phyloP scores from a whole-genome alignment of 352 stramenopile species.

The Aphanomyces euteiches region DNA sequence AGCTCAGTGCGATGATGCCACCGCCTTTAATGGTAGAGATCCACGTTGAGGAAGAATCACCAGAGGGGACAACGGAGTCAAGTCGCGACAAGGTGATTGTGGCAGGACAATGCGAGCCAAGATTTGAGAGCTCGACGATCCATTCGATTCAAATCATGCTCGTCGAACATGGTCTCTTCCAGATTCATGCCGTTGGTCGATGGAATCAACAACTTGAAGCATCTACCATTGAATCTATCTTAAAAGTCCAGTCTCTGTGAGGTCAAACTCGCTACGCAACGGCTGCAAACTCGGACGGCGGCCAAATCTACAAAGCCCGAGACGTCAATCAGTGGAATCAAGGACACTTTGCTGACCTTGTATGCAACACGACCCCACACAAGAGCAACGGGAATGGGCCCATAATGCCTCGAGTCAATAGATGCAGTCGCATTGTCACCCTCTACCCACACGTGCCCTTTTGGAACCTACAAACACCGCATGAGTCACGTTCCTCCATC shows the following conservation, averaged over 20 bases:
- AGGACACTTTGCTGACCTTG: conserved; percentile 47
- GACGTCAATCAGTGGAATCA: background rate
- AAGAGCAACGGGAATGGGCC: conserved; percentile 85
- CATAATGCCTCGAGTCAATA: conserved; percentile 92
- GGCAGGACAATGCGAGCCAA: background rate
- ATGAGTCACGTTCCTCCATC: background rate
- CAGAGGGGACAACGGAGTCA: background rate
- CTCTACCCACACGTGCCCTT: conserved; percentile 95
- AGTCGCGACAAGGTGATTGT: background rate
- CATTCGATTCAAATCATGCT: conserved; percentile 9
- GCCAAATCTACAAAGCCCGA: conserved; percentile 12
- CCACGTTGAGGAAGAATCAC: background rate
- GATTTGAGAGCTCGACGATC: too few species aligned
- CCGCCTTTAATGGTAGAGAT: background rate
- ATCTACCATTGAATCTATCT: too few species aligned
- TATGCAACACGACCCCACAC: conserved; percentile 70
- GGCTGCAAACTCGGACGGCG: background rate
- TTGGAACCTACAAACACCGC: conserved; percentile 56
- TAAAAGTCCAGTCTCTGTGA: too few species aligned
- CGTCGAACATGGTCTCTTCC: background rate
- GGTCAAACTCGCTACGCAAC: background rate
- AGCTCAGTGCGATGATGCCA: background rate
- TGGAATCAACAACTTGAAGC: too few species aligned
- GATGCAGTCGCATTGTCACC: conserved; percentile 94
- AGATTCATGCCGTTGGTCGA: background rate